phyloP scores from a whole-genome alignment of 2,329 filamentous ascomycete genomes.

The Chaetomiaceae sp. region DNA sequence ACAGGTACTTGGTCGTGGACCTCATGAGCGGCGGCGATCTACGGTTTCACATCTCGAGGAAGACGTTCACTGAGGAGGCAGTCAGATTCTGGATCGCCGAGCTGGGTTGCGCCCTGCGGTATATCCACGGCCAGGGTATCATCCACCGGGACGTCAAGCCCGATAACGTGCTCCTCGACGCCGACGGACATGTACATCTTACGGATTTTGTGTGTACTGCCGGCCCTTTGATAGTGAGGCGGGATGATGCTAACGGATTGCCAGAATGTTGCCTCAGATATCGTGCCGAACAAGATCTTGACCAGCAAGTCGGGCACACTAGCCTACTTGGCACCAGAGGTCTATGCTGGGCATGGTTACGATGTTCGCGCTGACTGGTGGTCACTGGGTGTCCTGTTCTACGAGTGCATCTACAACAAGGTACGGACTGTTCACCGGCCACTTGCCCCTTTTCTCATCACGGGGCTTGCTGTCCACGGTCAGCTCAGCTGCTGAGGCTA shows the following conservation, averaged over 20 bases:
- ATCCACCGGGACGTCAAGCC: conserved; percentile 90
- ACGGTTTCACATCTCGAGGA: conserved; percentile 94
- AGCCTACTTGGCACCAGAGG: conserved; percentile 92
- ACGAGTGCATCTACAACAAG: conserved; percentile 99
- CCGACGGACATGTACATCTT: conserved; percentile 89
- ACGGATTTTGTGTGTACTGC: conserved; percentile 78
- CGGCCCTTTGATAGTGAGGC: not conserved
- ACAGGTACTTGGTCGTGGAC: conserved; percentile 95
- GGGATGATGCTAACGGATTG: conserved; percentile 11
- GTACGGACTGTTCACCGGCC: conserved; percentile 40
- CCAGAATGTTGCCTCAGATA: conserved; percentile 94
- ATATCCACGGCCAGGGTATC: conserved; percentile 79
- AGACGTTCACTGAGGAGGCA: conserved; percentile 95
- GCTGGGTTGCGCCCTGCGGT: conserved; percentile 82
- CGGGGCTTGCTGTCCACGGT: not conserved
- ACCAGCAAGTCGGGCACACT: conserved; percentile 96
- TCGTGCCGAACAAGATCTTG: conserved; percentile 71
- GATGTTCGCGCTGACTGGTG: conserved; percentile 93
- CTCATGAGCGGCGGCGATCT: conserved; percentile 96
- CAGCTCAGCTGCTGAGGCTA: conserved; percentile 23
- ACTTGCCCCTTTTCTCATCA: not conserved
- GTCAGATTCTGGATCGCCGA: conserved; percentile 97
- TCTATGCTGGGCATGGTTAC: conserved; percentile 87
- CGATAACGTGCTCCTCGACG: conserved; percentile 82
- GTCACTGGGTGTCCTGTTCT: conserved; percentile 96